Evolutionary conservation across 129 eudicot species (phyloP).

Genomic region (Smallanthus sonchifolius): DNA sequence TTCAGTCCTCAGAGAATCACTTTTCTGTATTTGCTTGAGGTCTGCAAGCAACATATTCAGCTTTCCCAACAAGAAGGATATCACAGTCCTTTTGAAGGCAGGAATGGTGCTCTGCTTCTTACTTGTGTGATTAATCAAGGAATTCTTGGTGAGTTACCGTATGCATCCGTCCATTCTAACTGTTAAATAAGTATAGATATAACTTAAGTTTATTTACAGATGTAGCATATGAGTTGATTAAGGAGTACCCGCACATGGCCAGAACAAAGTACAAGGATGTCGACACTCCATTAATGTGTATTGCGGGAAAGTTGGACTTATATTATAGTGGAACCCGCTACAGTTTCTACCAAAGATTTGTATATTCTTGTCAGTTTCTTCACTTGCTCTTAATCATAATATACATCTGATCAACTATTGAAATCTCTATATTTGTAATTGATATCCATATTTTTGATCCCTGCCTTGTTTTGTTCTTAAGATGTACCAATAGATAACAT

Average conservation of each 20-base stretch:
- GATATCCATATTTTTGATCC: no score
- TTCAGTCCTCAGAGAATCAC: slow-evolving; percentile 15
- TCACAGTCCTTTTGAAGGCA: slow-evolving; percentile 24
- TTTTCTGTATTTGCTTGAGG: slow-evolving; percentile 5
- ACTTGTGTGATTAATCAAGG: background rate
- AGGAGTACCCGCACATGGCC: slow-evolving; percentile 11
- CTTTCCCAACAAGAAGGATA: background rate
- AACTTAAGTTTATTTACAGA: slow-evolving; percentile 6
- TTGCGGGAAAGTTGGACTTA: slow-evolving; percentile 13
- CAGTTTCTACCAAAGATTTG: slow-evolving; percentile 10
- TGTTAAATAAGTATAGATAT: background rate
- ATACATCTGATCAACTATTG: no score
- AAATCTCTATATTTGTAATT: no score
- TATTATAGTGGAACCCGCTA: slow-evolving; percentile 11
- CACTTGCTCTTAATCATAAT: background rate
- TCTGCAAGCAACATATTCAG: background rate
- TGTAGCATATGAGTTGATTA: slow-evolving; percentile 18
- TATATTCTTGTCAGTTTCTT: slow-evolving; percentile 14
- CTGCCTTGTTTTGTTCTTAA: background rate
- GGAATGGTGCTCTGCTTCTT: background rate
- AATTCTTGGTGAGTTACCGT: background rate
- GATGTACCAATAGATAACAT: background rate
- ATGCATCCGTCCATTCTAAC: background rate
- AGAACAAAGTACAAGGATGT: background rate
- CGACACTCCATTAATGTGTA: background rate